phyloP scores from a whole-genome alignment of 2,329 filamentous ascomycete genomes.

The Colletotrichum orchidophilum region DNA sequence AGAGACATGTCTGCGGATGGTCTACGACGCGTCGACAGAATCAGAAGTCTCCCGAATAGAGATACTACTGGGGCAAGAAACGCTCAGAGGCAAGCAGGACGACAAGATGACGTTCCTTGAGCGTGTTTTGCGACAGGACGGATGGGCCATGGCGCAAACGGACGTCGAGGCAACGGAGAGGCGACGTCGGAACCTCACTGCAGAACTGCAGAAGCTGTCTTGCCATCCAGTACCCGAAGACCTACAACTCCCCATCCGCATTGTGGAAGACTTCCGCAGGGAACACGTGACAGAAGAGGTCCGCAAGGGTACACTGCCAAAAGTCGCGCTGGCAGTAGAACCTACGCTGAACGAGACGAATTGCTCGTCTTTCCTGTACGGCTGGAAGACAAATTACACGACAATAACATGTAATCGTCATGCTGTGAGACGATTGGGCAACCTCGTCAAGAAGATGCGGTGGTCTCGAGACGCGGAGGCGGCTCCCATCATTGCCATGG shows the following conservation, averaged over 20 bases:
- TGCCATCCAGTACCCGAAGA: slow-evolving; percentile 42
- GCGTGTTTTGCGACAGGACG: slow-evolving; percentile 5
- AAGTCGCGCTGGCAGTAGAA: slow-evolving; percentile 41
- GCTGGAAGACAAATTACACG: slow-evolving; percentile 45
- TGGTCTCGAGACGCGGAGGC: slow-evolving; percentile 23
- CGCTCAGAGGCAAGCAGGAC: slow-evolving; percentile 6
- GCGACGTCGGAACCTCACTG: slow-evolving; percentile 34
- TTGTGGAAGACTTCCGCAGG: slow-evolving; percentile 38
- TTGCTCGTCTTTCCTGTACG: slow-evolving; percentile 50
- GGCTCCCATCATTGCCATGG: slow-evolving; percentile 15
- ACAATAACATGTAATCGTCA: slow-evolving; percentile 49
- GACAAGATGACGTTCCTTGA: slow-evolving; percentile 16
- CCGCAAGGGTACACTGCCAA: slow-evolving; percentile 38
- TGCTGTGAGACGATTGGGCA: background rate
- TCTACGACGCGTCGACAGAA: slow-evolving; percentile 27
- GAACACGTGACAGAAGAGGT: slow-evolving; percentile 35
- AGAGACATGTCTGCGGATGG: slow-evolving; percentile 44
- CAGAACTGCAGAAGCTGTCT: slow-evolving; percentile 45
- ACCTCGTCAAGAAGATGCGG: slow-evolving; percentile 23
- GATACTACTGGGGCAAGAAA: slow-evolving; percentile 13
- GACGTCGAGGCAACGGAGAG: background rate
- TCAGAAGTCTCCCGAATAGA: slow-evolving; percentile 20
- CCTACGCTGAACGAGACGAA: slow-evolving; percentile 46
- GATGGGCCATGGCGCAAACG: slow-evolving; percentile 9
- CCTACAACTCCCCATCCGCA: slow-evolving; percentile 46